Conservation (phyloP, 768 basidiomycete genomes). For the Chalciporus sphaerocephalus region DNA sequence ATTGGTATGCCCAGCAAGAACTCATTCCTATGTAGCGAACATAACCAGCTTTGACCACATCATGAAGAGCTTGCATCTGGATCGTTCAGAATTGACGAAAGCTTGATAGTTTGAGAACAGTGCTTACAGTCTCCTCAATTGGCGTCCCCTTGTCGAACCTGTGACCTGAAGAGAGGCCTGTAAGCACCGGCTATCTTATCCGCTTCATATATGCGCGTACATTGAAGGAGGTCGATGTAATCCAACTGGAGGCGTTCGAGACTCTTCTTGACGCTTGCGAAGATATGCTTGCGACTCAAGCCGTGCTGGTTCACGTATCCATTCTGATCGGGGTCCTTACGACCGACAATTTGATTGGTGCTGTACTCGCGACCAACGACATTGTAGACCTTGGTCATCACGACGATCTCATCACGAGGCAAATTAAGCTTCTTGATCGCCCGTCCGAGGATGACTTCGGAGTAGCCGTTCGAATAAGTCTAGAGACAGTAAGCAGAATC, state of each 20-base stretch:
- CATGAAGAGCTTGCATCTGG: conserved; percentile 47
- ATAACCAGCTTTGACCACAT: conserved; percentile 46
- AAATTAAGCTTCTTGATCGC: conserved; percentile 63
- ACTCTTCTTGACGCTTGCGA: conserved; percentile 47
- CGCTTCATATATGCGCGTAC: conserved; percentile 20
- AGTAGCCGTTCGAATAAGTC: conserved; percentile 63
- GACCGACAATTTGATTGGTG: conserved; percentile 7
- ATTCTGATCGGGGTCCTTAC: conserved; percentile 31
- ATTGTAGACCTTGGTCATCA: conserved; percentile 68
- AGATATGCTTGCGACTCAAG: conserved; percentile 53
- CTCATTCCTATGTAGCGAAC: conserved; percentile 46
- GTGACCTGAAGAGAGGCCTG: conserved; percentile 31
- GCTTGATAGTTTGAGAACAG: background rate
- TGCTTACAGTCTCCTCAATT: conserved; percentile 39
- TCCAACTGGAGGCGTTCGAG: conserved; percentile 43
- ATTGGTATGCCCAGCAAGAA: conserved; percentile 40
- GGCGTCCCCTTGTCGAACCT: conserved; percentile 50
- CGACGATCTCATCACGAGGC: conserved; percentile 72
- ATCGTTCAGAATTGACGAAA: background rate
- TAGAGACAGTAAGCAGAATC: conserved; percentile 17
- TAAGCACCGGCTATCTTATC: background rate
- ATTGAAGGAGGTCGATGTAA: conserved; percentile 57
- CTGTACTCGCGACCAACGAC: conserved; percentile 25
- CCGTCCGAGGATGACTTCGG: conserved; percentile 66
- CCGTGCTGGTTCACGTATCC: conserved; percentile 50